A percentile compares a stretch with the other conserved stretches of the same genome.
Evolutionary conservation across 768 basidiomycete genomes (phyloP).

Genomic region (Pulveroboletus sp.): DNA sequence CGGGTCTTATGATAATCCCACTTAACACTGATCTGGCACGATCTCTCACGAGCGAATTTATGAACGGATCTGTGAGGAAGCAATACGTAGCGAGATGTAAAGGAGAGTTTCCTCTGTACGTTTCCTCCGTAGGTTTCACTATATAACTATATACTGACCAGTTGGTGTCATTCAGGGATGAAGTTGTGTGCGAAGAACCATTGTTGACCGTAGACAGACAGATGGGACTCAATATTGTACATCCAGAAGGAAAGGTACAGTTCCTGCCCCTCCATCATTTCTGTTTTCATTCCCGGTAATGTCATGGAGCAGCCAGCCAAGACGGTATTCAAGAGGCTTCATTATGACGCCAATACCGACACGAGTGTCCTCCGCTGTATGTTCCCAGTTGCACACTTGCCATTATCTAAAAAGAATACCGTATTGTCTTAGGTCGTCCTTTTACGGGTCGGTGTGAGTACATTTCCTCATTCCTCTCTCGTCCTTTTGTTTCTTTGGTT

Average conservation of each 20-base stretch:
- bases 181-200: conserved; percentile 80
- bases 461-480: background rate
- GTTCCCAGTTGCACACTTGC: background rate
- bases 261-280: background rate
- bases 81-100: conserved; percentile 87
- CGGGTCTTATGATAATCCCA: conserved; percentile 92
- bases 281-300: background rate
- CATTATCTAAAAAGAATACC: conserved; percentile 1
- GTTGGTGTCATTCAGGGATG: conserved; percentile 45
- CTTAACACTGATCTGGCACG: conserved; percentile 65
- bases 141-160: background rate
- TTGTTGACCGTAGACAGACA: conserved; percentile 91
- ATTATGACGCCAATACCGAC: conserved; percentile 73
- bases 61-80: conserved; percentile 76
- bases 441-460: conserved; percentile 87
- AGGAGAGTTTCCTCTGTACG: conserved; percentile 83
- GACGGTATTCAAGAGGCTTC: conserved; percentile 80
- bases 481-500: background rate
- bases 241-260: conserved; percentile 87
- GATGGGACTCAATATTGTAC: conserved; percentile 94
- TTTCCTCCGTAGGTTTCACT: conserved; percentile 9
- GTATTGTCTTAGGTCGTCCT: conserved; percentile 57
- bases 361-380: conserved; percentile 85
- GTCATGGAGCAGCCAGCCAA: conserved; percentile 58
- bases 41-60: conserved; percentile 73